A percentile compares a stretch with the other conserved stretches of the same genome.
These are phyloP conservation scores for Thraustotheca clavata DNA, from an alignment of 352 stramenopile species.

Conservation along the genomic window DNA sequence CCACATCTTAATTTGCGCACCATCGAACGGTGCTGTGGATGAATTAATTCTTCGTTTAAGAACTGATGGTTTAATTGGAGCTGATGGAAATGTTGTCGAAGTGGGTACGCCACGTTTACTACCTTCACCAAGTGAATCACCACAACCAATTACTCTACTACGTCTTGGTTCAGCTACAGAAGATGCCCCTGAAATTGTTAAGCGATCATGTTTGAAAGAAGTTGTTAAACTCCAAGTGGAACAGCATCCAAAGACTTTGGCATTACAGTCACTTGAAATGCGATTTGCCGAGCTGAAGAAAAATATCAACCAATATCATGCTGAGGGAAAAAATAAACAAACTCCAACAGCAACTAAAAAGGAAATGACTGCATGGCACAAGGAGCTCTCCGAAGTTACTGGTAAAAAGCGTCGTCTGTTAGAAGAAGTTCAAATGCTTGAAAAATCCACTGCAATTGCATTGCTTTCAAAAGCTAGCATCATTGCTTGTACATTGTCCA, in stretches of 20 bases:
- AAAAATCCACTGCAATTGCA: conserved; percentile 58
- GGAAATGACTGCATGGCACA: conserved; percentile 59
- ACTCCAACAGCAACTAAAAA: conserved; percentile 36
- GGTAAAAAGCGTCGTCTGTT: conserved; percentile 73
- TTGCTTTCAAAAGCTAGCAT: conserved; percentile 75
- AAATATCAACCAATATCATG: conserved; percentile 67
- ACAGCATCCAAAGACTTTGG: conserved; percentile 69
- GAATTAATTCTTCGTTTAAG: conserved; percentile 84
- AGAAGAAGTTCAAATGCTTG: conserved; percentile 69
- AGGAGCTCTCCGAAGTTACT: conserved; percentile 57
- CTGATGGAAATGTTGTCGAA: conserved; percentile 34
- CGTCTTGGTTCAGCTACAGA: conserved; percentile 70
- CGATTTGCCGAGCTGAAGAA: conserved; percentile 50
- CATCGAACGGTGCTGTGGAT: conserved; percentile 88
- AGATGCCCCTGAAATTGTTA: conserved; percentile 59
- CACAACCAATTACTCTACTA: conserved; percentile 53
- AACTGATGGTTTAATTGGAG: conserved; percentile 69
- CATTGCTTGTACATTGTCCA: conserved; percentile 82
- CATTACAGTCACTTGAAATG: conserved; percentile 51
- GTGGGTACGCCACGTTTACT: conserved; percentile 67
- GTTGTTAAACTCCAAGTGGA: conserved; percentile 77
- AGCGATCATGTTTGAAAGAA: conserved; percentile 64
- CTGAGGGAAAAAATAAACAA: conserved; percentile 29
- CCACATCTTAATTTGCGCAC: conserved; percentile 79
- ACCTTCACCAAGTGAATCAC: conserved; percentile 27